Evolutionary conservation across 1,284 basidiomycete genomes (phyloP).

Genomic region (Cryptococcus sp.): DNA sequence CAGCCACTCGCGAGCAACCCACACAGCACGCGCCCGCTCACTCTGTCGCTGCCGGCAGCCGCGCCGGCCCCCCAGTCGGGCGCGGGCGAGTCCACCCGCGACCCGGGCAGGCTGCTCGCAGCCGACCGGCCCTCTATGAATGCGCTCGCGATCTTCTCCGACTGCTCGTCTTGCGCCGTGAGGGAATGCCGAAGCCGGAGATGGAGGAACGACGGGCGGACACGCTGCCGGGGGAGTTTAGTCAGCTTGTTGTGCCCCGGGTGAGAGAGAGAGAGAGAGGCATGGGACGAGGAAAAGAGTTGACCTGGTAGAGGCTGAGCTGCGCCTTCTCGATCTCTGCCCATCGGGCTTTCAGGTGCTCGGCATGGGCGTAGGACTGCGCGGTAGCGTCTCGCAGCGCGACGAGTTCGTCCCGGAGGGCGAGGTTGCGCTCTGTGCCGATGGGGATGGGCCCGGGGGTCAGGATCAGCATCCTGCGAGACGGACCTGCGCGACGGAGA

Average conservation of each 20-base stretch:
- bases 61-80: constrained; percentile 19
- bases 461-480: constrained; percentile 3
- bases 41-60: neutral
- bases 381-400: constrained; percentile 72
- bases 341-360: constrained; percentile 73
- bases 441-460: neutral
- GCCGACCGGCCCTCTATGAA: constrained; percentile 64
- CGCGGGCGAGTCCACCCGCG: constrained; percentile 48
- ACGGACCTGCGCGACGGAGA: neutral
- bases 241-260: too few species aligned
- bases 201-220: constrained; percentile 76
- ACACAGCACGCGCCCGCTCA: neutral
- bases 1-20: constrained; percentile 14
- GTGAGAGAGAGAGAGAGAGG: too few species aligned
- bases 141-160: constrained; percentile 71
- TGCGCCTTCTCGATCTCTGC: constrained; percentile 80
- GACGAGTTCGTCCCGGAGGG: constrained; percentile 68
- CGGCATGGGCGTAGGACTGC: constrained; percentile 78
- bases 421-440: constrained; percentile 72
- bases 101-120: constrained; percentile 20
- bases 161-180: constrained; percentile 80
- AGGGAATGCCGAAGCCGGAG: constrained; percentile 79
- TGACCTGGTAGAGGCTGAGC: constrained; percentile 77
- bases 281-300: neutral
- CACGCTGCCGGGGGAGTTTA: constrained; percentile 57